Percentiles rank a stretch among this genome's conserved stretches.
Evolutionary conservation across 208 protist species (phyloP).

Genomic region (Acanthamoeba healyi): DNA sequence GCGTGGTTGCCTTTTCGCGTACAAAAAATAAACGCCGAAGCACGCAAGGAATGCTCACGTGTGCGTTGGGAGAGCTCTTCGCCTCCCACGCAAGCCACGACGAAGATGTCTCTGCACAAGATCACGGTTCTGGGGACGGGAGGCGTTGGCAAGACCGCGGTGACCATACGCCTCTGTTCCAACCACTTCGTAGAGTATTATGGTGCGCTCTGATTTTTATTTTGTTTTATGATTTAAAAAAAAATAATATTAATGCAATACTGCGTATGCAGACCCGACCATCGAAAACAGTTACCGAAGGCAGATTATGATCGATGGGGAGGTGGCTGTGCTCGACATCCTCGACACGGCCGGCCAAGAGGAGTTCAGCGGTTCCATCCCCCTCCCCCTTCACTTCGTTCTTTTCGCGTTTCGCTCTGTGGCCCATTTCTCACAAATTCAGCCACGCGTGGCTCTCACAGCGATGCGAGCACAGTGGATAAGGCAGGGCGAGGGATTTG

Average conservation of each 20-base stretch:
- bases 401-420: background rate
- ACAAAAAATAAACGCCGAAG: no score
- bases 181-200: background rate
- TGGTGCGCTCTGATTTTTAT: background rate
- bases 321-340: slow-evolving; percentile 87
- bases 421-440: background rate
- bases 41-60: no score
- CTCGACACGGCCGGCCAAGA: slow-evolving; percentile 90
- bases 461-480: slow-evolving; percentile 34
- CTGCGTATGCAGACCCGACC: background rate
- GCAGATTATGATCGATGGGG: slow-evolving; percentile 81
- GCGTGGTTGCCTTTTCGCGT: no score
- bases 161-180: background rate
- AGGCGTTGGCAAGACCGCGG: background rate
- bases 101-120: background rate
- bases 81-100: no score
- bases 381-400: background rate
- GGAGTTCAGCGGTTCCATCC: slow-evolving; percentile 80
- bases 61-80: no score
- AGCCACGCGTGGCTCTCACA: background rate
- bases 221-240: background rate
- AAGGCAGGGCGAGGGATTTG: background rate
- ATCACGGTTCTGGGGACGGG: background rate
- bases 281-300: background rate
- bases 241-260: no score